Percentiles rank a stretch among this genome's conserved stretches.
Conservation (phyloP, 2,329 filamentous ascomycete species). For the Davidsoniella eucalypti region DNA sequence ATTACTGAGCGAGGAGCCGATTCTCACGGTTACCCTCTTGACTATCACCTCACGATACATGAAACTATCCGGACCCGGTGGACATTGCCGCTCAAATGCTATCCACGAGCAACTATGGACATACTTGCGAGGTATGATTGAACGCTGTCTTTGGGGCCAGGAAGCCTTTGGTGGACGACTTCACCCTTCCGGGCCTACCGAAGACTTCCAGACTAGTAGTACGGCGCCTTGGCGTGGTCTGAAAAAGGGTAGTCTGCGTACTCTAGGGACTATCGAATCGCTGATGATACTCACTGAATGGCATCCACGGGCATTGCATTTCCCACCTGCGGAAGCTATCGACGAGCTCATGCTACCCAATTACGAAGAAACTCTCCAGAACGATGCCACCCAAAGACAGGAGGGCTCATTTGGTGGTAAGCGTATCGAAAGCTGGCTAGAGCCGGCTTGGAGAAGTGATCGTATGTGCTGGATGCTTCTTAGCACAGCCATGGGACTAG, state of each 20-base stretch:
- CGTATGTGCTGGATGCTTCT: constrained; percentile 97
- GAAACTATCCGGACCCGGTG: constrained; percentile 61
- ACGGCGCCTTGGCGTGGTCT: constrained; percentile 55
- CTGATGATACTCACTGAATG: constrained; percentile 90
- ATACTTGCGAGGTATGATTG: constrained; percentile 87
- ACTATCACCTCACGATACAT: constrained; percentile 84
- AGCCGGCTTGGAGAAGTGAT: constrained; percentile 87
- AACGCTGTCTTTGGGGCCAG: constrained; percentile 86
- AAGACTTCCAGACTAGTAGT: constrained; percentile 47
- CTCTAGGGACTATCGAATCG: constrained; percentile 85
- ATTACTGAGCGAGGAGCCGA: constrained; percentile 77
- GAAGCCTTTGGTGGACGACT: constrained; percentile 58
- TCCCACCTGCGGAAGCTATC: constrained; percentile 64
- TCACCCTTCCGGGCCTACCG: constrained; percentile 29
- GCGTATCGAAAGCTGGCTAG: constrained; percentile 86
- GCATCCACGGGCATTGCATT: constrained; percentile 89
- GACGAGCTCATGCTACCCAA: constrained; percentile 51
- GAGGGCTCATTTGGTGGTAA: constrained; percentile 48
- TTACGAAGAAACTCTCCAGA: constrained; percentile 32
- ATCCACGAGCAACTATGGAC: constrained; percentile 95
- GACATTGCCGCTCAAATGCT: constrained; percentile 67
- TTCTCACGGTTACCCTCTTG: constrained; percentile 77
- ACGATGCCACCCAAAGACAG: constrained; percentile 19
- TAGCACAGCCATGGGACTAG: constrained; percentile 75
- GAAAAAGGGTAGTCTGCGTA: constrained; percentile 64